phyloP scores from a whole-genome alignment of 108 stramenopile genomes.

The Licmophora abbreviata region DNA sequence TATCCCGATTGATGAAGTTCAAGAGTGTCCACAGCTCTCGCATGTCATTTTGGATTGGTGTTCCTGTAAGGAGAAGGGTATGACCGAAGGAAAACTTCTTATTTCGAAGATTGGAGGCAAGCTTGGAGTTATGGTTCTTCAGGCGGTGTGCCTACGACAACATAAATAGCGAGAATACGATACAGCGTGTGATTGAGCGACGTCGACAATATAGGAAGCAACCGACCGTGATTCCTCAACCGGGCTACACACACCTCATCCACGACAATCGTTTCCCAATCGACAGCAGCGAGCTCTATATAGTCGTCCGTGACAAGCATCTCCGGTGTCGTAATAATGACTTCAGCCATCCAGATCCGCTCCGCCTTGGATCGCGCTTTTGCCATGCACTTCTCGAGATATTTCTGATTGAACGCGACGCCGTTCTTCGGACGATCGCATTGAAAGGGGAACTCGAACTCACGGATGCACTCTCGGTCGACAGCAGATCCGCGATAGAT shows the following conservation, averaged over 20 bases:
- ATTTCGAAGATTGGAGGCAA: constrained; percentile 78
- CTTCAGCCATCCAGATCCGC: constrained; percentile 79
- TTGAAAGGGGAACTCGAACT: constrained; percentile 74
- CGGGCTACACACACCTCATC: constrained; percentile 58
- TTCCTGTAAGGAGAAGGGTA: constrained; percentile 90
- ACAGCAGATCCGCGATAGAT: constrained; percentile 88
- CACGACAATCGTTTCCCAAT: constrained; percentile 90
- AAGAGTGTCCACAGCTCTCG: constrained; percentile 87
- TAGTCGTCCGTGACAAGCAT: constrained; percentile 79
- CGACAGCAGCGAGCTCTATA: constrained; percentile 58
- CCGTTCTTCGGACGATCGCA: constrained; percentile 40
- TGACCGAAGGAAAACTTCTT: constrained; percentile 58
- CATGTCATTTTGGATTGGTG: constrained; percentile 85
- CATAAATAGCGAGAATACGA: not conserved
- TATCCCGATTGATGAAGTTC: constrained; percentile 69
- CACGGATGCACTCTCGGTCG: constrained; percentile 68
- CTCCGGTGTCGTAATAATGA: constrained; percentile 89
- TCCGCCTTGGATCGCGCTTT: constrained; percentile 23
- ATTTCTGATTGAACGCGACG: constrained; percentile 50
- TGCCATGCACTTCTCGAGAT: constrained; percentile 45
- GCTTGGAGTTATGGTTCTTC: constrained; percentile 91
- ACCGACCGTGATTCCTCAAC: not conserved
- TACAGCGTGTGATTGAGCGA: too few species aligned
- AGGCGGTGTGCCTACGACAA: constrained; percentile 87
- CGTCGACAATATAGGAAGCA: not conserved